Evolutionary conservation across 352 stramenopile species (phyloP).

Genomic region (Peronospora tabacina): DNA sequence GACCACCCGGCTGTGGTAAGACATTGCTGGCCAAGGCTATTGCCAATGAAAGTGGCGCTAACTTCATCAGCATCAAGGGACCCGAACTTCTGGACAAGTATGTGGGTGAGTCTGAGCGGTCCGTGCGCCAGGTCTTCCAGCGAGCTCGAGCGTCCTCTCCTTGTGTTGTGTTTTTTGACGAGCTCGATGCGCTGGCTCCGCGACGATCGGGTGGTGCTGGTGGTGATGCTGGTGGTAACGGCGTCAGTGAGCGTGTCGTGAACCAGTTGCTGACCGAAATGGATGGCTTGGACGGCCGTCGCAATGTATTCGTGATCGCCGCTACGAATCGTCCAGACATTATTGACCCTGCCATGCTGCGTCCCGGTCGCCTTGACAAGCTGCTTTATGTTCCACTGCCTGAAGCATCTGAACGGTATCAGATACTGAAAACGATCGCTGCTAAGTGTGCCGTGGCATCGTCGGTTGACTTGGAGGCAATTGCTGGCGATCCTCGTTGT

Average conservation of each 20-base stretch:
- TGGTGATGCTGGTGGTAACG: constrained; percentile 65
- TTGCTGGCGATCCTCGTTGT: constrained; percentile 86
- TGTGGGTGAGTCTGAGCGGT: constrained; percentile 95
- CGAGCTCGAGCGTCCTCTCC: constrained; percentile 94
- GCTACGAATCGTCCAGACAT: constrained; percentile 96
- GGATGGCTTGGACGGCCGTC: constrained; percentile 94
- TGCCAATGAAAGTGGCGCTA: constrained; percentile 95
- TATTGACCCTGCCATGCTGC: constrained; percentile 98
- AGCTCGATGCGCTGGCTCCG: constrained; percentile 96
- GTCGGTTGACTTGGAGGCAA: constrained; percentile 81
- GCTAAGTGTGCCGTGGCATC: constrained; percentile 56
- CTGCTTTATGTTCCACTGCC: constrained; percentile 97
- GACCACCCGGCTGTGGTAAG: constrained; percentile 96
- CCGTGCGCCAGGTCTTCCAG: constrained; percentile 95
- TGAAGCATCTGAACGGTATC: constrained; percentile 46
- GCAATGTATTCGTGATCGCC: constrained; percentile 95
- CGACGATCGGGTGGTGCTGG: constrained; percentile 69
- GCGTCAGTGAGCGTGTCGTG: constrained; percentile 90
- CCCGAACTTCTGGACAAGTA: constrained; percentile 99
- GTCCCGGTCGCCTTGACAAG: constrained; percentile 97
- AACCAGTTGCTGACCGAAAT: constrained; percentile 99
- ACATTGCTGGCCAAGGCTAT: constrained; percentile 99
- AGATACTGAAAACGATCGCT: constrained; percentile 91
- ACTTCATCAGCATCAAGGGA: constrained; percentile 99
- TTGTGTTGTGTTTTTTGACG: constrained; percentile 99